phyloP scores from a whole-genome alignment of 2,329 filamentous ascomycete species.

The Aureobasidium sp. region DNA sequence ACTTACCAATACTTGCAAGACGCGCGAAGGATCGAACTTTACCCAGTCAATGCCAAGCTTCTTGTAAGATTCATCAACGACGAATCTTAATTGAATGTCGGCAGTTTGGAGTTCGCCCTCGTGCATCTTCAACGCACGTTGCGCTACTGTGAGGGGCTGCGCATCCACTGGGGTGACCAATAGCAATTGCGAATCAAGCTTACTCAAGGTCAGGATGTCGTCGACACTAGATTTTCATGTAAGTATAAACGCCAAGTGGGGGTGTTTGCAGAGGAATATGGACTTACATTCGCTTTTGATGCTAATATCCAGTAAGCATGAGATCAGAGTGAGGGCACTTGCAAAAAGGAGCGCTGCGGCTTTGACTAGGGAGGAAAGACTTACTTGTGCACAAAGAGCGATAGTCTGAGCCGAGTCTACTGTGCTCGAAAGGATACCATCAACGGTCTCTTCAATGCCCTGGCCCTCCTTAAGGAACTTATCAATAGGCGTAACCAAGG shows the following conservation, averaged over 20 bases:
- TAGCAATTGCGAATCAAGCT: slow-evolving; percentile 67
- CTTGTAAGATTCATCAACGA: slow-evolving; percentile 54
- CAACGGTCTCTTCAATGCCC: slow-evolving; percentile 28
- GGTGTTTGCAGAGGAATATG: background rate
- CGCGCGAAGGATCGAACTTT: slow-evolving; percentile 63
- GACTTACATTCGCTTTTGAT: slow-evolving; percentile 60
- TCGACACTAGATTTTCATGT: slow-evolving; percentile 64
- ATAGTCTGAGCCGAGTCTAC: slow-evolving; percentile 72
- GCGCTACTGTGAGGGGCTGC: slow-evolving; percentile 58
- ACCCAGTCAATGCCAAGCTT: slow-evolving; percentile 56
- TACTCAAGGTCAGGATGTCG: slow-evolving; percentile 64
- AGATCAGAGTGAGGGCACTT: background rate
- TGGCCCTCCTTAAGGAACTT: background rate
- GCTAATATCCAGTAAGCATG: slow-evolving; percentile 23
- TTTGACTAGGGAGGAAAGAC: background rate
- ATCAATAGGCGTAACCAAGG: background rate
- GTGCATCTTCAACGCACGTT: slow-evolving; percentile 67
- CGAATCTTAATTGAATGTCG: slow-evolving; percentile 57
- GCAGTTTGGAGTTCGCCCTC: slow-evolving; percentile 64
- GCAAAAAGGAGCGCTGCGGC: too few species aligned
- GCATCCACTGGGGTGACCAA: slow-evolving; percentile 63
- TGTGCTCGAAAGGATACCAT: slow-evolving; percentile 48
- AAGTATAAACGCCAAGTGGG: background rate
- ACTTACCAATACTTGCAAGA: slow-evolving; percentile 57
- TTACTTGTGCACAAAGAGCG: slow-evolving; percentile 57